These are phyloP conservation scores for Teratosphaeria nubilosa DNA, from an alignment of 2,329 filamentous ascomycete species.

Conservation along the genomic window DNA sequence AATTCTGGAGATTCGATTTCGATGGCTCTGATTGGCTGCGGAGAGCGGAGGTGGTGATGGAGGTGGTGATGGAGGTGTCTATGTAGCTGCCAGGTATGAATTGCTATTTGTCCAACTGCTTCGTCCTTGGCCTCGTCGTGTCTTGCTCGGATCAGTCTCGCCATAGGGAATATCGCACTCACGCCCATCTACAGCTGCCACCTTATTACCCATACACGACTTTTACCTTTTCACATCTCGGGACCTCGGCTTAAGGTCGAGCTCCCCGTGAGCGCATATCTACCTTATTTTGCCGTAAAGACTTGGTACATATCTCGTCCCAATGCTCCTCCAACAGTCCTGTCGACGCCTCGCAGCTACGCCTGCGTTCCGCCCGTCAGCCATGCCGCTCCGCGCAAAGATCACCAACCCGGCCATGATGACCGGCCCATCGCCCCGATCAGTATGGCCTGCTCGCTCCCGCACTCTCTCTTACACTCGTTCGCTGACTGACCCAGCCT, in stretches of 20 bases:
- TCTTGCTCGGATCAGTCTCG: too few relatives aligned
- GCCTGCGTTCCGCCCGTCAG: conserved; percentile 20
- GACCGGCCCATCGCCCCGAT: conserved; percentile 31
- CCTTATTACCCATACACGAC: too few relatives aligned
- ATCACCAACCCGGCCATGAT: conserved; percentile 52
- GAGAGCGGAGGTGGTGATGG: background rate
- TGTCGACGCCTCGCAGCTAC: conserved; percentile 29
- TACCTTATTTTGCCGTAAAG: too few relatives aligned
- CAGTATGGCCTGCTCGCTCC: conserved; percentile 31
- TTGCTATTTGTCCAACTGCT: too few relatives aligned
- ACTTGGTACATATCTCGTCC: conserved; percentile 7
- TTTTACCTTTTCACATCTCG: too few relatives aligned
- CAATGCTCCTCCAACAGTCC: conserved; percentile 38
- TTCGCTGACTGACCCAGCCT: conserved; percentile 21
- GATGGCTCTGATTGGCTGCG: background rate
- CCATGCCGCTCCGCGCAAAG: conserved; percentile 76
- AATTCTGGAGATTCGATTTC: background rate
- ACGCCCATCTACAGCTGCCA: too few relatives aligned
- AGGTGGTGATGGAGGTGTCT: background rate
- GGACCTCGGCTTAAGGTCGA: background rate
- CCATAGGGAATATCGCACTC: too few relatives aligned
- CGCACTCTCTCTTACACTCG: background rate
- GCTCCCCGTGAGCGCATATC: background rate
- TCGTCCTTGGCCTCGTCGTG: too few relatives aligned
- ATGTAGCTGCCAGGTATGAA: too few relatives aligned